phyloP scores from a whole-genome alignment of 176 grass and related monocot genomes.

The Tillandsia fasciculata region DNA sequence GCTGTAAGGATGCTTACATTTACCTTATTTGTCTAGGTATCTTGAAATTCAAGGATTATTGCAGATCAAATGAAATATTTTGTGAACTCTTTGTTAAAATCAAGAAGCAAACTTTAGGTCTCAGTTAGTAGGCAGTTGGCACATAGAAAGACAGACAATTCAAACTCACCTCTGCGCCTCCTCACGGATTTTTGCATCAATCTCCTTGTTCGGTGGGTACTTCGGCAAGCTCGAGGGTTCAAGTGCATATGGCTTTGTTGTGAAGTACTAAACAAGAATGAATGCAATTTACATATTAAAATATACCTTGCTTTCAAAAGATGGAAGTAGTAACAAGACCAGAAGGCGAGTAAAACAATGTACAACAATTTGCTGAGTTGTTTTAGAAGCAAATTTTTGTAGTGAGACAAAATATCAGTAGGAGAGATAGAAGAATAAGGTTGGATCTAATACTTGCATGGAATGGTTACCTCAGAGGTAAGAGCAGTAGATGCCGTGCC shows the following conservation, averaged over 20 bases:
- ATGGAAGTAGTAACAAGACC: not conserved
- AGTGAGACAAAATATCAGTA: not conserved
- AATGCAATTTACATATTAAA: not conserved
- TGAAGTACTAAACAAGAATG: slow-evolving; percentile 52
- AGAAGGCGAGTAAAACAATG: not conserved
- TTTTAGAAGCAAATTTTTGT: not conserved
- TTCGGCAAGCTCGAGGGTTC: slow-evolving; percentile 69
- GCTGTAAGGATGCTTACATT: not conserved
- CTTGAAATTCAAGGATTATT: not conserved
- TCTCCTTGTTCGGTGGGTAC: slow-evolving; percentile 87
- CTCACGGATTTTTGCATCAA: slow-evolving; percentile 67
- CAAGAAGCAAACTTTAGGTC: not conserved
- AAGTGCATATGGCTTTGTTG: slow-evolving; percentile 48
- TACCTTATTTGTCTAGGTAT: not conserved
- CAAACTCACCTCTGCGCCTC: not conserved
- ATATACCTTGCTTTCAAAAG: not conserved
- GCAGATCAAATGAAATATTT: not conserved
- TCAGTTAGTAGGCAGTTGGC: not conserved
- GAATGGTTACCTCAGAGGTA: slow-evolving; percentile 36
- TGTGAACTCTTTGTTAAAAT: not conserved
- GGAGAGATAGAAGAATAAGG: not conserved
- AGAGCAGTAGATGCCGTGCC: slow-evolving; percentile 66
- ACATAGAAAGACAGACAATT: not conserved
- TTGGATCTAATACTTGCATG: not conserved
- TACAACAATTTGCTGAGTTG: too few species aligned